Evolutionary conservation across 106 monocot genomes (phyloP).

Genomic region (Dendrobium huoshanense): DNA sequence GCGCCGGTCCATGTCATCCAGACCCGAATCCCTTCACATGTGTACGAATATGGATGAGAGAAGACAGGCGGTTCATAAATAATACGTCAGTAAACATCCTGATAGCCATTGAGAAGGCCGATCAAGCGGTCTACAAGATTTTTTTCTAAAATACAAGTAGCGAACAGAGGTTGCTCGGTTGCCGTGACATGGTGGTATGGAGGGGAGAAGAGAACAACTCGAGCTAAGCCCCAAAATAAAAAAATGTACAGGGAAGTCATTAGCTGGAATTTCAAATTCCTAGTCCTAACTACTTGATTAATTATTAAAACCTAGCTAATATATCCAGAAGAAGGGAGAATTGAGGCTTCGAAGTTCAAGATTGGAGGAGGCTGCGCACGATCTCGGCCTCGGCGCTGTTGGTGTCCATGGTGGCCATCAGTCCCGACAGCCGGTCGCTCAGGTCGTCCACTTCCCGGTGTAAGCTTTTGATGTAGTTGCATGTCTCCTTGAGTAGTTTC

Average conservation of each 20-base stretch:
- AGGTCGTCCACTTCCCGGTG: slow-evolving; percentile 58
- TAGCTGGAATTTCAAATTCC: not conserved
- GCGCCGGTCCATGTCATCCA: not conserved
- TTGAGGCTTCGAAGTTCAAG: not conserved
- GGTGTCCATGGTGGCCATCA: slow-evolving; percentile 51
- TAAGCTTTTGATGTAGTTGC: slow-evolving; percentile 66
- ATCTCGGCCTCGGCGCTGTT: slow-evolving; percentile 58
- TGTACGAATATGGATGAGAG: not conserved
- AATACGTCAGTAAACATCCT: not conserved
- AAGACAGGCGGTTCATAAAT: not conserved
- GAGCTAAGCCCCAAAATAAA: slow-evolving; percentile 22
- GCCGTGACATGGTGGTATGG: slow-evolving; percentile 11
- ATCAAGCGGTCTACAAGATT: slow-evolving; percentile 4
- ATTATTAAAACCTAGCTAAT: not conserved
- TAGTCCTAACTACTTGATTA: not conserved
- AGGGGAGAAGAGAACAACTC: slow-evolving; percentile 31
- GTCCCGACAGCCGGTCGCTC: slow-evolving; percentile 44
- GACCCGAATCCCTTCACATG: slow-evolving; percentile 14
- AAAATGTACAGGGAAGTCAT: slow-evolving; percentile 5
- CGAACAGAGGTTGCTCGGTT: slow-evolving; percentile 41
- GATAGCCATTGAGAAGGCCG: not conserved
- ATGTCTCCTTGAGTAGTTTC: slow-evolving; percentile 68
- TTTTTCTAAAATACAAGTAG: slow-evolving; percentile 14
- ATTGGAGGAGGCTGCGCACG: slow-evolving; percentile 44
- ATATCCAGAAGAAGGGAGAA: not conserved